phyloP scores from a whole-genome alignment of 2,329 filamentous ascomycete genomes.

The Oidium heveae region DNA sequence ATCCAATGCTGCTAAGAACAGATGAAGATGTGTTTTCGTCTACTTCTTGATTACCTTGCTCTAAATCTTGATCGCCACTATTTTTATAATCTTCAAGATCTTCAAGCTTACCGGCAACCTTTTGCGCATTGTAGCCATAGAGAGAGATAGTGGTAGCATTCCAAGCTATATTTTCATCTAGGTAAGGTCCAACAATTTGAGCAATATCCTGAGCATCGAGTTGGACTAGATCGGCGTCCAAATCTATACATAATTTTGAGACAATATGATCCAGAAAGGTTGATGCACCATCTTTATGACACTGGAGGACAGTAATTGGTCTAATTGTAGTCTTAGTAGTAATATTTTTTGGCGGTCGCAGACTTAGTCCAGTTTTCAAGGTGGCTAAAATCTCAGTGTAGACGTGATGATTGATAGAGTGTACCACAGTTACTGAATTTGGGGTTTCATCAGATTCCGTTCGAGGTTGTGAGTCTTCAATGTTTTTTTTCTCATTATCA shows the following conservation, averaged over 20 bases:
- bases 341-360: constrained; percentile 16
- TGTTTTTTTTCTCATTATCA: not conserved
- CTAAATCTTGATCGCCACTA: constrained; percentile 21
- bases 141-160: constrained; percentile 24
- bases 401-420: constrained; percentile 11
- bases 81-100: constrained; percentile 18
- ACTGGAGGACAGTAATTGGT: constrained; percentile 32
- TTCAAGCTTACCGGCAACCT: constrained; percentile 26
- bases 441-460: not conserved
- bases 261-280: constrained; percentile 34
- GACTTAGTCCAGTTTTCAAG: constrained; percentile 23
- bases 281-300: constrained; percentile 28
- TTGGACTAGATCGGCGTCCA: constrained; percentile 40
- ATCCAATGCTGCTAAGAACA: not conserved
- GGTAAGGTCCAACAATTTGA: constrained; percentile 40
- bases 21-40: constrained; percentile 2
- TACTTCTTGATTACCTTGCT: constrained; percentile 9
- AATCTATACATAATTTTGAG: constrained; percentile 31
- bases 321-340: constrained; percentile 20
- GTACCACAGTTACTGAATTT: not conserved
- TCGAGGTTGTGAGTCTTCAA: not conserved
- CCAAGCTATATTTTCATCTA: constrained; percentile 31
- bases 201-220: constrained; percentile 47
- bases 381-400: constrained; percentile 20
- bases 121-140: constrained; percentile 29